Evolutionary conservation across 441 rosid genomes (phyloP), one percentile per base, ranked within the genome.

Genomic region (Pelargonium fulgidum): DNA sequence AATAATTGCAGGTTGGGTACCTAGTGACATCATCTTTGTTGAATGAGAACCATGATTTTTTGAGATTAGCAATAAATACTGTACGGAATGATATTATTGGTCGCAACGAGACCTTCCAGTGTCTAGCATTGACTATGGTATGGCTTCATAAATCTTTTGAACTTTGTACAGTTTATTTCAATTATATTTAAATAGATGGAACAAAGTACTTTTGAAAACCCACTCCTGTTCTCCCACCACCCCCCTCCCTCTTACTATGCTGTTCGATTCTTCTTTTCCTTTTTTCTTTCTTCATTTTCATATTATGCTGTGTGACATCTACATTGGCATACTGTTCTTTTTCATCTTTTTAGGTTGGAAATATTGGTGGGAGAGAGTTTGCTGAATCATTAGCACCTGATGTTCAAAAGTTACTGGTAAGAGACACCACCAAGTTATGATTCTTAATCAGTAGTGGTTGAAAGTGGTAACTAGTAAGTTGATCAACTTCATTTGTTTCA

Each of bases 81-180:
- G 93, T 95, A 63, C 91, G 99, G 61, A 92, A 90, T 77, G 99
- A 95, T 81, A 95, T 95, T 61, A 88, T 95, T 79, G 99, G 99
- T 64, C 96, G 98, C 50, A 95, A 90, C 81, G 99, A 90, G 79
- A 89, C 99, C 68, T 95, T 95, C 87, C 99, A 95, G 74, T 92
- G 99, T 85, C 82, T 95, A 69, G 98, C 99, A 45, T 86, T 95
- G 81, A 92, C 99, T 54, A 81, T 95, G 99, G 99, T 95, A 89
- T 77, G 83, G 42, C 59, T 62, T 17, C 68, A 17, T 41, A 70
- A 63, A 65, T 8, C 41, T 54, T 2, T 76, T 70, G 29, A 44
- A 11, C 10, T 6, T 70, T 17, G 56, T 66, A 54, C 13, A 45
- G 20, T 26, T 50, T 24, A 67, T 67, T 36, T 36, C 41, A 36